These are phyloP conservation scores for Byssochlamys sp. DNA, from an alignment of 2,329 filamentous ascomycete species.

Conservation along the genomic window DNA sequence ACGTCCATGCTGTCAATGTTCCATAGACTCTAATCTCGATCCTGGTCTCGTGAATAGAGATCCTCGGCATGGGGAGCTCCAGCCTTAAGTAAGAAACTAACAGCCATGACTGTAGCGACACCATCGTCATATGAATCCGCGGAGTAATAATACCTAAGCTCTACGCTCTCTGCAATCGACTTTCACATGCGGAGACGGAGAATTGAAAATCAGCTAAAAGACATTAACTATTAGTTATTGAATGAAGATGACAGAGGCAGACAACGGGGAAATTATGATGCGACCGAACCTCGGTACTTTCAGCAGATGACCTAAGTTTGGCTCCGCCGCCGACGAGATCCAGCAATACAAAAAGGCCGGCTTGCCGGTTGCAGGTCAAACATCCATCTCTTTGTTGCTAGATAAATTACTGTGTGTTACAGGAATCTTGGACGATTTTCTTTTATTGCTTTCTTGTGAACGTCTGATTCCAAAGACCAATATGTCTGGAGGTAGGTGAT, in stretches of 20 bases:
- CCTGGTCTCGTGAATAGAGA: not conserved
- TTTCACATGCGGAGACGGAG: not conserved
- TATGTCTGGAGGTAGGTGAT: conserved; percentile 35
- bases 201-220: too few species aligned
- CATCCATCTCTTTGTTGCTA: not conserved
- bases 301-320: not conserved
- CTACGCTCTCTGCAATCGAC: not conserved
- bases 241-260: conserved; percentile 17
- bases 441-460: not conserved
- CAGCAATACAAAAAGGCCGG: not conserved
- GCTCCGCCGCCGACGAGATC: not conserved
- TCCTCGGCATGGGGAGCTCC: not conserved
- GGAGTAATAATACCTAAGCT: too few species aligned
- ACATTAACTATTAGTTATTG: too few species aligned
- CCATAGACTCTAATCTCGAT: too few species aligned
- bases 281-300: not conserved
- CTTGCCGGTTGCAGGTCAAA: not conserved
- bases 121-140: not conserved
- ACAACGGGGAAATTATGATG: conserved; percentile 7
- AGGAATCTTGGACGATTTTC: not conserved
- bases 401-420: not conserved
- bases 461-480: conserved; percentile 16
- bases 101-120: not conserved
- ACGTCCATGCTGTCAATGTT: too few species aligned
- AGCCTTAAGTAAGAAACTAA: not conserved